Conservation (phyloP, 1,284 basidiomycete species). For the Vanrija humicola region DNA sequence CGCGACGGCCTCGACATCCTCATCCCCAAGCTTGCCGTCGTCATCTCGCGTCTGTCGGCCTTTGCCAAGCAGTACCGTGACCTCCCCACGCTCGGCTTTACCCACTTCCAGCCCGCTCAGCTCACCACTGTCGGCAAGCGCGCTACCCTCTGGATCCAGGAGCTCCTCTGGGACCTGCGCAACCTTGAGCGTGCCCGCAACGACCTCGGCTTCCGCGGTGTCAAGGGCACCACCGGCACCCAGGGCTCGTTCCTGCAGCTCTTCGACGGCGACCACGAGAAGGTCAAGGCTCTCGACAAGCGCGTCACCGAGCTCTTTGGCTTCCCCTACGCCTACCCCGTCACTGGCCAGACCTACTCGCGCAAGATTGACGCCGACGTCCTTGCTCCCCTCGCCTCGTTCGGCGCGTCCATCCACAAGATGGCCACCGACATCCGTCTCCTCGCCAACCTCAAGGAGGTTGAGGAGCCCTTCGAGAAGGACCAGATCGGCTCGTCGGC, state of each 20-base stretch:
- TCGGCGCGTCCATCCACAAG: slow-evolving; percentile 96
- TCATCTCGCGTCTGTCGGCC: slow-evolving; percentile 78
- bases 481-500: slow-evolving; percentile 95
- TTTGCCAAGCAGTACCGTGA: slow-evolving; percentile 73
- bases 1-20: slow-evolving; percentile 81
- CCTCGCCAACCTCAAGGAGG: slow-evolving; percentile 91
- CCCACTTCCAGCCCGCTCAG: slow-evolving; percentile 98
- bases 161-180: slow-evolving; percentile 92
- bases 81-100: slow-evolving; percentile 90
- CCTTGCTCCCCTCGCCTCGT: slow-evolving; percentile 78
- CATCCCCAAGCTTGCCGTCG: slow-evolving; percentile 77
- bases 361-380: slow-evolving; percentile 97
- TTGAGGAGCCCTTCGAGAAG: slow-evolving; percentile 98
- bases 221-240: slow-evolving; percentile 98
- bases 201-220: slow-evolving; percentile 95
- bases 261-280: slow-evolving; percentile 92
- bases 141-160: slow-evolving; percentile 97
- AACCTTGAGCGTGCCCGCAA: slow-evolving; percentile 87
- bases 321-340: slow-evolving; percentile 92
- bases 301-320: slow-evolving; percentile 86
- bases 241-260: slow-evolving; percentile 93
- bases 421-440: slow-evolving; percentile 93
- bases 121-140: slow-evolving; percentile 98
- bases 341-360: slow-evolving; percentile 97
- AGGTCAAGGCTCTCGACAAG: slow-evolving; percentile 86